Percentiles rank a stretch among this genome's conserved stretches.
Conservation (phyloP, 192 early-diverging fungal species). For the Coemansia sp. region DNA sequence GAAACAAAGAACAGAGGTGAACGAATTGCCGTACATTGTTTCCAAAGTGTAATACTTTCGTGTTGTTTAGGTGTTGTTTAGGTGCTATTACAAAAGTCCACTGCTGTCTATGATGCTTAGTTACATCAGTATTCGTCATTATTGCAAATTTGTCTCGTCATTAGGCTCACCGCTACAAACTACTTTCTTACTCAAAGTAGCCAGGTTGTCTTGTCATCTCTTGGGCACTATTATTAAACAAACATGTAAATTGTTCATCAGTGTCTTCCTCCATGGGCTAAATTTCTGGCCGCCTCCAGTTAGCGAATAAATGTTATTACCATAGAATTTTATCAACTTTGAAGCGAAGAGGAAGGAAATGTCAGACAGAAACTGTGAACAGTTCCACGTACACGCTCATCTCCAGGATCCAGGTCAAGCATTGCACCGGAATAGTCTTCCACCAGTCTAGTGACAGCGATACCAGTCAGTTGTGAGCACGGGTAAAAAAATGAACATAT, state of each 20-base stretch:
- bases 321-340: neutral
- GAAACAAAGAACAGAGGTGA: too few relatives aligned
- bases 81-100: too few relatives aligned
- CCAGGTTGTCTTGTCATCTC: too few relatives aligned
- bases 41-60: too few relatives aligned
- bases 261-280: neutral
- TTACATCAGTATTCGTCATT: too few relatives aligned
- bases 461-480: slow-evolving; percentile 69
- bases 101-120: too few relatives aligned
- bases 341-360: neutral
- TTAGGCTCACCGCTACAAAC: too few relatives aligned
- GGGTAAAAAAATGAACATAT: slow-evolving; percentile 84
- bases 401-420: slow-evolving; percentile 88
- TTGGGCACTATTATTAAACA: too few relatives aligned
- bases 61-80: too few relatives aligned
- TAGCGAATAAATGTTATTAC: neutral
- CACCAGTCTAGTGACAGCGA: slow-evolving; percentile 69
- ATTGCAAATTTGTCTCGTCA: too few relatives aligned
- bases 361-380: slow-evolving; percentile 76
- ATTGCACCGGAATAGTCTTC: slow-evolving; percentile 75
- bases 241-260: neutral
- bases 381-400: slow-evolving; percentile 74
- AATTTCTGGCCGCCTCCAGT: neutral
- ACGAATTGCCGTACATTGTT: too few relatives aligned
- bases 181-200: too few relatives aligned